Conservation (phyloP, 2,329 filamentous ascomycete species). For the Trichoderma guizhouense region DNA sequence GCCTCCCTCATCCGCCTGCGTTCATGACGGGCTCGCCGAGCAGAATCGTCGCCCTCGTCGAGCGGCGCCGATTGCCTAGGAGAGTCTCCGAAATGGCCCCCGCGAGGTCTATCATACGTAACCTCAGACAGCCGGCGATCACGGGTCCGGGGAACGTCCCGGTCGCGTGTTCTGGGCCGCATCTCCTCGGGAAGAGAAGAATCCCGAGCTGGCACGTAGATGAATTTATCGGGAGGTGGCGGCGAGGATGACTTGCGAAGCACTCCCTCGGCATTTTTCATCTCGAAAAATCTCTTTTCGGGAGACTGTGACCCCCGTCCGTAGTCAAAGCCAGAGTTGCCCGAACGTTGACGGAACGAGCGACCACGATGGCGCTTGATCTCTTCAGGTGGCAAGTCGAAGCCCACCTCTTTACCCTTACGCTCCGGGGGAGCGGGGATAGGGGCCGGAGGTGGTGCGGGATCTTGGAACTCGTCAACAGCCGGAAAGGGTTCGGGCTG, state of each 20-base stretch:
- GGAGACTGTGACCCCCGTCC: conserved; percentile 28
- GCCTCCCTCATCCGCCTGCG: conserved; percentile 33
- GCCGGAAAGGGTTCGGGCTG: neutral
- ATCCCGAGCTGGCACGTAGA: conserved; percentile 6
- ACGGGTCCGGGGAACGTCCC: conserved; percentile 7
- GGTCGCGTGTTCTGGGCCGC: conserved; percentile 5
- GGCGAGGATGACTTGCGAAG: conserved; percentile 25
- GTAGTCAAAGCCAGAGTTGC: conserved; percentile 37
- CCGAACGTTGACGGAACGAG: conserved; percentile 40
- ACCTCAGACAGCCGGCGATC: conserved; percentile 22
- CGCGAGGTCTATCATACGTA: conserved; percentile 15
- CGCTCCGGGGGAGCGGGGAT: conserved; percentile 22
- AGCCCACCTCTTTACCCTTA: conserved; percentile 36
- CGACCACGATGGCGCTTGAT: conserved; percentile 33
- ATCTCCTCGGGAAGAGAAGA: conserved; percentile 13
- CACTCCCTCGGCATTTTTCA: conserved; percentile 38
- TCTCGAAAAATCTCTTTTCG: conserved; percentile 42
- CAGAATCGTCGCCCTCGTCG: conserved; percentile 31
- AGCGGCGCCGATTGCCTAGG: conserved; percentile 24
- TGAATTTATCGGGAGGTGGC: conserved; percentile 18
- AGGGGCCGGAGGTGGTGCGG: neutral
- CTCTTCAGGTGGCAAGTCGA: conserved; percentile 21
- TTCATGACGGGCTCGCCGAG: conserved; percentile 34
- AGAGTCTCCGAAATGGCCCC: conserved; percentile 20
- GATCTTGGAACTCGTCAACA: conserved; percentile 1